phyloP scores from a whole-genome alignment of 1,284 basidiomycete genomes.

The Irpex sp. region DNA sequence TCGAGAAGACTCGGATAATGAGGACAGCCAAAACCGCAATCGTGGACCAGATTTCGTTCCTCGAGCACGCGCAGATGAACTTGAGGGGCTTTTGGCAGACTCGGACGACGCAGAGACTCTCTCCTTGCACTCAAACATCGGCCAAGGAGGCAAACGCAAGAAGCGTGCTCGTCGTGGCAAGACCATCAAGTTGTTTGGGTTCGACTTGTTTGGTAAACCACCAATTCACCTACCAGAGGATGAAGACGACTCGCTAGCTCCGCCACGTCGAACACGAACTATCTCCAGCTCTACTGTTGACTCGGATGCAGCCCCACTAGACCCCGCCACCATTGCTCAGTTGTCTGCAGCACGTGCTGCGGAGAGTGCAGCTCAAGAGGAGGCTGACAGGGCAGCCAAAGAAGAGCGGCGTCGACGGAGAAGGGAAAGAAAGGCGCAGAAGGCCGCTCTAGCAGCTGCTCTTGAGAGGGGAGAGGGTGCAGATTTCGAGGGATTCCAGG shows the following conservation, averaged over 20 bases:
- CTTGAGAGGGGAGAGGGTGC: slow-evolving; percentile 29
- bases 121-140: slow-evolving; percentile 64
- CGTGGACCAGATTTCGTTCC: slow-evolving; percentile 34
- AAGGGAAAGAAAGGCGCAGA: slow-evolving; percentile 45
- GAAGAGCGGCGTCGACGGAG: slow-evolving; percentile 42
- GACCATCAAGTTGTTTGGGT: slow-evolving; percentile 57
- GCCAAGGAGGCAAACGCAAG: slow-evolving; percentile 30
- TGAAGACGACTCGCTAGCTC: slow-evolving; percentile 37
- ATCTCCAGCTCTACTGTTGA: slow-evolving; percentile 55
- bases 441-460: slow-evolving; percentile 35
- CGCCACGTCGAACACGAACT: slow-evolving; percentile 19
- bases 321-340: slow-evolving; percentile 47
- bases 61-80: slow-evolving; percentile 50
- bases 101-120: slow-evolving; percentile 47
- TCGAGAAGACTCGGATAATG: slow-evolving; percentile 24
- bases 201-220: slow-evolving; percentile 56
- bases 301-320: slow-evolving; percentile 62
- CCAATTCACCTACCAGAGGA: slow-evolving; percentile 56
- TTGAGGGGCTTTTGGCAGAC: slow-evolving; percentile 53
- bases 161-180: slow-evolving; percentile 30
- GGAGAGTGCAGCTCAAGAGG: slow-evolving; percentile 36
- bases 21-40: slow-evolving; percentile 13
- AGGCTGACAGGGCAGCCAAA: slow-evolving; percentile 39
- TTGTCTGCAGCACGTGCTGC: slow-evolving; percentile 37
- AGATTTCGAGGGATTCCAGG: slow-evolving; percentile 60